Base-by-base conservation (phyloP, 176 grass and related monocot genomes). In the Oryza longistaminata region DNA sequence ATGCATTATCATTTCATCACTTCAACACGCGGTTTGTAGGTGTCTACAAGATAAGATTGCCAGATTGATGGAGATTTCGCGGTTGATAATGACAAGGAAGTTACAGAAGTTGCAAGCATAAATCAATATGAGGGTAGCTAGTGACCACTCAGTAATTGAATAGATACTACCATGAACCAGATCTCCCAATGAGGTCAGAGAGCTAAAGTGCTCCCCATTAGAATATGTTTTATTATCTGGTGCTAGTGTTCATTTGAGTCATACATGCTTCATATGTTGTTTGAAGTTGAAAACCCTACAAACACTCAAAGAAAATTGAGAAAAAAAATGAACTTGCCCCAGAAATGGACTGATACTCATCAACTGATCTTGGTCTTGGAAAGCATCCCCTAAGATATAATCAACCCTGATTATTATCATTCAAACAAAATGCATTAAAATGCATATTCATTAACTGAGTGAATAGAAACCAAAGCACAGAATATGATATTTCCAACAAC, bases 1-100 rank as follows among this genome's bases (percentile, higher is more conserved):
- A 21, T 84, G 62, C 65, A 16, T 84, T 76, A 45, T 75, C n/a
- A 17, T 19, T 48, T 21, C 44, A 76, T 37, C 27, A 44, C 61
- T 68, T 60, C 71, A 67, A 84, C 27, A 76, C 5, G 3, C 29
- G 19, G 29, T 68, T 76, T 8, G 3, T n/a, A 68, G 48, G 52
- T 82, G 68, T 44, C 68, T 43, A 72, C 46, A 71, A 40, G 46
- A 81, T 40, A 40, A 70, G 6, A 55, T 37, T 58, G 31, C 31
- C 45, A 70, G 79, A 70, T 81, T 37, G 6, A 29, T 81, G 12
- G 35, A 12, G 40, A 45, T 11, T 11, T 45, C 21, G 19, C 9
- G 40, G 10, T 42, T 45, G 24, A 75, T 75, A 75, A 33, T 55
- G 3, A 29, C 21, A 55, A 74, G 14, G 34, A 8, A 53, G 27